A percentile compares a stretch with the other conserved stretches of the same genome.
phyloP scores from a whole-genome alignment of 345 rosid genomes.

The Ailanthus altissimus region DNA sequence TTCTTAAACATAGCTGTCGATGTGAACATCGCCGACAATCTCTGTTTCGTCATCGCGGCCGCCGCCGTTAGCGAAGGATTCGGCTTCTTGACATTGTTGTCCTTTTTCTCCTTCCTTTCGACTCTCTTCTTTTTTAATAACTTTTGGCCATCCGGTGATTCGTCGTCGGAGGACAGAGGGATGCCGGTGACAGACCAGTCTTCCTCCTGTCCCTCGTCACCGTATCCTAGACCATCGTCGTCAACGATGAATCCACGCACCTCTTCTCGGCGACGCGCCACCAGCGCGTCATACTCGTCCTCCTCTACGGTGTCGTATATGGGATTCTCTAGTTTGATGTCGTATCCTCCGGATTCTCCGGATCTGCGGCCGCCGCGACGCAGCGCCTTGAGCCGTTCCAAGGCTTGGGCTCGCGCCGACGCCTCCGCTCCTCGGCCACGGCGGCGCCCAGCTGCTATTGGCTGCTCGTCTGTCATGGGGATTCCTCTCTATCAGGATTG shows the following conservation, averaged over 20 bases:
- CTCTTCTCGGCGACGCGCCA: constrained; percentile 76
- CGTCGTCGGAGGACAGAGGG: constrained; percentile 64
- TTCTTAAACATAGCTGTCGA: constrained; percentile 71
- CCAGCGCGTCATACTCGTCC: constrained; percentile 72
- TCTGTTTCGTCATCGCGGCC: constrained; percentile 77
- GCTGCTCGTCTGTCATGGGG: constrained; percentile 45
- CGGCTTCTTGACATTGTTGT: constrained; percentile 48
- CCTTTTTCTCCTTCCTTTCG: constrained; percentile 50
- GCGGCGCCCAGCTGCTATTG: constrained; percentile 40
- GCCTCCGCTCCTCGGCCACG: constrained; percentile 58
- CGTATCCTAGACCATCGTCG: constrained; percentile 78
- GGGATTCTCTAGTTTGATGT: constrained; percentile 67
- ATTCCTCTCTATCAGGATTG: neutral
- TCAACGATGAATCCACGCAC: constrained; percentile 73
- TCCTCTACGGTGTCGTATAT: constrained; percentile 77
- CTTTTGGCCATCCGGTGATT: constrained; percentile 46
- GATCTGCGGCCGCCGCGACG: constrained; percentile 75
- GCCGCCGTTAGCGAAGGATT: constrained; percentile 68
- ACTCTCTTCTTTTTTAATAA: constrained; percentile 50
- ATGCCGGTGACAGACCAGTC: constrained; percentile 73
- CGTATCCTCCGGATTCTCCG: constrained; percentile 53
- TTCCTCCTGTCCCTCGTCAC: constrained; percentile 88
- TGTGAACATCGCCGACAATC: constrained; percentile 78
- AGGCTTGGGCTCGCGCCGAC: constrained; percentile 53
- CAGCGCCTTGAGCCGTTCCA: constrained; percentile 72